These are phyloP conservation scores for Phytomonas sp. DNA, from an alignment of 208 protist species.

Conservation along the genomic window DNA sequence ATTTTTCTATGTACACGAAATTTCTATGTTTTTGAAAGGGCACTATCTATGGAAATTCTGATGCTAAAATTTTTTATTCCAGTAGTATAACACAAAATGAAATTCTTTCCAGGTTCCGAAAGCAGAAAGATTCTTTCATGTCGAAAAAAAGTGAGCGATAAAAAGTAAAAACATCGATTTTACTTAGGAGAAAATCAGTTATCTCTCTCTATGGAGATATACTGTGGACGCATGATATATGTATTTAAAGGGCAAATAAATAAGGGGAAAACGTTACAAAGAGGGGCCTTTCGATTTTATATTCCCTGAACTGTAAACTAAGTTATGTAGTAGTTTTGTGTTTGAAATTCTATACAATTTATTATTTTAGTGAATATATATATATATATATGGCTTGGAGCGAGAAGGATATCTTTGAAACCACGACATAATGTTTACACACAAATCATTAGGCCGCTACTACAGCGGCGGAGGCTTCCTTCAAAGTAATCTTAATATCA, in stretches of 20 bases:
- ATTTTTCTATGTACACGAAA: slow-evolving; percentile 12
- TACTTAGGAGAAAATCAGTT: not conserved
- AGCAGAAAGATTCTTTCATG: not conserved
- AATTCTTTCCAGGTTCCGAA: not conserved
- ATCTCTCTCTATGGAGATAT: not conserved
- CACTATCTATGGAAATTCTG: slow-evolving; percentile 3
- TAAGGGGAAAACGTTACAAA: not conserved
- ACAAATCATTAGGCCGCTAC: slow-evolving; percentile 6
- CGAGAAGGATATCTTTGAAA: not conserved
- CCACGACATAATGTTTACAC: not conserved
- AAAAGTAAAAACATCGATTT: not conserved
- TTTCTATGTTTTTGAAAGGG: not conserved
- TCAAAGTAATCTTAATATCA: slow-evolving; percentile 38
- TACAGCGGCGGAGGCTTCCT: slow-evolving; percentile 21
- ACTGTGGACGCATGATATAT: not conserved
- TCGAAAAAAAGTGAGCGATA: not conserved
- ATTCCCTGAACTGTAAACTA: not conserved
- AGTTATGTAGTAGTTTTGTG: not conserved
- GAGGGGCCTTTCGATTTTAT: not conserved
- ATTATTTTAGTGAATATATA: not conserved
- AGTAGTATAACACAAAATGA: not conserved
- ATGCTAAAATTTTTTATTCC: slow-evolving; percentile 1
- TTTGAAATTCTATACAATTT: not conserved
- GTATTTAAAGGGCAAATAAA: no score
- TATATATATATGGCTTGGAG: not conserved